Base-by-base conservation (phyloP, 2,329 filamentous ascomycete species). In the Penicillium sp. region DNA sequence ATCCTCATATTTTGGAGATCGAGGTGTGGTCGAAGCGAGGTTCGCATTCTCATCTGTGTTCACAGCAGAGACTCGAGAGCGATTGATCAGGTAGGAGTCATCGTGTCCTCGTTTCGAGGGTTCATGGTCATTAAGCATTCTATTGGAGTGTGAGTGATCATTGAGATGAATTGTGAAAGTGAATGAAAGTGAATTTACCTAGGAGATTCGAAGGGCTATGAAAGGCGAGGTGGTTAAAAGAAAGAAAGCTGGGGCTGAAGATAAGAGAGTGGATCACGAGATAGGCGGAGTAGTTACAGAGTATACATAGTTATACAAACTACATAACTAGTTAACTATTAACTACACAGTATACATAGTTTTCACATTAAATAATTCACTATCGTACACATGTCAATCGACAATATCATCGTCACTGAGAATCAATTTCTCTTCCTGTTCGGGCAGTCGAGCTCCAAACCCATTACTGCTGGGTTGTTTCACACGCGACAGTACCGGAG, bases 341-440 rank as follows among this genome's bases (percentile, higher is more conserved):
- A n/a, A n/a, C n/a, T 23, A 23, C 21, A 23, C 23, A 23, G 12
- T 33, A 33, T 5, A 33, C 9, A 35, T 15, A 37, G 35, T 38
- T 8, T 38, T 38, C n/a, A 19, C 9, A 38, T 38, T 9, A 27
- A 27, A n/a, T 27, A 27, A 6, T 23, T 49, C 9, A 37, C 17
- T 23, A 49, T 21, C 15, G 2, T 25, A 37, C 21, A 49, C 12
- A 49, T 33, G 12, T 59, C 43, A 63, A 67, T 93, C 90, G 72
- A 92, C 89, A 70, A 94, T 93, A 78, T 94, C 90, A 75, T 94
- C 90, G 68, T 94, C 90, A 65, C 87, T 91, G 41, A 93, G 76
- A 45, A 91, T 84, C 62, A 93, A 75, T 67, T 88, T 89, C 71
- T 87, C 85, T 60, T 86, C 82, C 71, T 87, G 84, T 60, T 86